Evolutionary conservation across 2,329 filamentous ascomycete genomes (phyloP).

Genomic region (Fusarium globosum): DNA sequence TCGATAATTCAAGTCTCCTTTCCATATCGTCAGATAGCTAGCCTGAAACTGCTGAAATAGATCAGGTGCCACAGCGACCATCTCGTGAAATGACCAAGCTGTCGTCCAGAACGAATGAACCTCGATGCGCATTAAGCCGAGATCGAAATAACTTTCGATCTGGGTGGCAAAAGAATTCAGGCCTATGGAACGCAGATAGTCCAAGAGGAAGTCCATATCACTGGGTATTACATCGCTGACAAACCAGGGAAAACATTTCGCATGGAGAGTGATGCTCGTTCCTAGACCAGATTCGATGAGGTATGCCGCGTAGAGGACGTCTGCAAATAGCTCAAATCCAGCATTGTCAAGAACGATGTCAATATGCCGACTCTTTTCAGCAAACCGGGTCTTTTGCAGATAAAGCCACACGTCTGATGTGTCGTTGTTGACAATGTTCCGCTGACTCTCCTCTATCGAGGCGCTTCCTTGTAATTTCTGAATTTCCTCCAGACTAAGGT

Average conservation of each 20-base stretch:
- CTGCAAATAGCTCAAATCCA: conserved; percentile 11
- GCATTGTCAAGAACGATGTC: conserved; percentile 11
- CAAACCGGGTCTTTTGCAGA: neutral
- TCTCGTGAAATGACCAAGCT: neutral
- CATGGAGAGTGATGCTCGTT: neutral
- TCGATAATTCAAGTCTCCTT: conserved; percentile 17
- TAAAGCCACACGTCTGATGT: neutral
- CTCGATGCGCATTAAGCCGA: neutral
- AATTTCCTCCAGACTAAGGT: conserved; percentile 4
- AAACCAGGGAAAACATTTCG: conserved; percentile 4
- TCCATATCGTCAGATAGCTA: conserved; percentile 12
- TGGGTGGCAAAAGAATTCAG: neutral
- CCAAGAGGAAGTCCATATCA: neutral
- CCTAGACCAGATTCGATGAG: conserved; percentile 5
- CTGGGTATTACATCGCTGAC: neutral
- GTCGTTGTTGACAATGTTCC: conserved; percentile 4
- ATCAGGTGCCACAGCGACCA: neutral
- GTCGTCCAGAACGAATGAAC: conserved; percentile 11
- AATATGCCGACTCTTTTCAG: neutral
- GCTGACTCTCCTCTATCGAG: neutral
- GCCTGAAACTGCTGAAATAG: neutral
- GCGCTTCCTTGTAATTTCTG: neutral
- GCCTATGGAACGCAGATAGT: neutral
- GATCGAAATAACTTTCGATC: neutral
- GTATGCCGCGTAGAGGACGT: neutral